Base-by-base conservation (phyloP, 768 basidiomycete species). In the Pisolithus albus region DNA sequence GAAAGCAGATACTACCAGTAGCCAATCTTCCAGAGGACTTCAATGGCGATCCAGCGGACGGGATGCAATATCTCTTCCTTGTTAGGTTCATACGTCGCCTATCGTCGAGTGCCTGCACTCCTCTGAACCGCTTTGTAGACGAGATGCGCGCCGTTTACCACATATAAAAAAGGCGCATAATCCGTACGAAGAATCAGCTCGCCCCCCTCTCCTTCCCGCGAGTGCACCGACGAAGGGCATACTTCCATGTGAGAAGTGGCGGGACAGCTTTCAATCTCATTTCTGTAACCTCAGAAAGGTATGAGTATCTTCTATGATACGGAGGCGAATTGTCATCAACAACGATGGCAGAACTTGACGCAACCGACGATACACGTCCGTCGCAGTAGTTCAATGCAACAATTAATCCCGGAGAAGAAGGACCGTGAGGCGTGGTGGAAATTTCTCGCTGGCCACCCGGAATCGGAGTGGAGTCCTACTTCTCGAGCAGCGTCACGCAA, bases 381-480 rank as follows among this genome's bases (percentile, higher is more conserved):
- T 47, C 51, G 21, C 26, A n/a, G 50, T 9, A 40, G 46, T 36
- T 26, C 55, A 46, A 36, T 36, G 32, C 64, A 54, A 15, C 76
- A 69, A 54, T 51, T 75, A 39, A 76, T 88, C 54, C 88, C 88
- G 23, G 83, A 86, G 46, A 83, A 76, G 62, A 82, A 78, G 61
- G 81, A 87, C 52, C 75, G 89, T 50, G 84, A 88, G 55, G 66
- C 72, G 16, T 92, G 89, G 89, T 91, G 89, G 89, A 75, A 77
- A 15, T 92, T 83, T 56, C 67, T 92, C 5, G 71, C 79, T 42
- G 89, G 88, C 32, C 72, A 72, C 56, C 82, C 86, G n/a, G 78
- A 81, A 60, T 72, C 75, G 30, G 80, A 78, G 39, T 90, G 88
- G 88, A 77, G 76, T 60, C 73, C 77, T 19, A 64, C 48, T 37